phyloP scores from a whole-genome alignment of 2,329 filamentous ascomycete species.

The Fusarium camptoceras region DNA sequence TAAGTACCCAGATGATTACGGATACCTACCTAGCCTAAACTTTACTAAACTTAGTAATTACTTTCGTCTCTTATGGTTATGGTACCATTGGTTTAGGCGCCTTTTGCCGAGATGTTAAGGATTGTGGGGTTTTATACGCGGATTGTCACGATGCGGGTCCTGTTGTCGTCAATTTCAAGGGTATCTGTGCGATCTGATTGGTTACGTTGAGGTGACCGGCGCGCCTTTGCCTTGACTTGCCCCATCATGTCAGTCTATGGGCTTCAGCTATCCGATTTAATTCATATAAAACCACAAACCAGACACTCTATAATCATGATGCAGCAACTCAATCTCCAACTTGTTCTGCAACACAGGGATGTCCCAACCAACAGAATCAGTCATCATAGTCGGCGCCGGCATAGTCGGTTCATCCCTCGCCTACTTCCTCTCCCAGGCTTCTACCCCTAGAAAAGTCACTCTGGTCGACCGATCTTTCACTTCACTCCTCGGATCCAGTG shows the following conservation, averaged over 20 bases:
- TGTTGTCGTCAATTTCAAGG: background rate
- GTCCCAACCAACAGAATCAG: slow-evolving; percentile 19
- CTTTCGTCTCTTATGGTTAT: background rate
- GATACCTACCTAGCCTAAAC: no score
- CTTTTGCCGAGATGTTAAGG: background rate
- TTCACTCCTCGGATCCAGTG: slow-evolving; percentile 33
- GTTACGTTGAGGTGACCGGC: background rate
- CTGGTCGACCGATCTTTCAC: slow-evolving; percentile 37
- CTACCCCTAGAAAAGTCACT: slow-evolving; percentile 22
- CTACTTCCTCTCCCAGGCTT: slow-evolving; percentile 18
- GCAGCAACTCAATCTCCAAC: rapidly evolving
- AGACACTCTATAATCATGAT: rapidly evolving
- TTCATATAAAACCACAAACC: background rate
- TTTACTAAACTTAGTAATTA: background rate
- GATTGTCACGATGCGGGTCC: background rate
- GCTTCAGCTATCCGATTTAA: background rate
- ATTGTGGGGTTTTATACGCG: background rate
- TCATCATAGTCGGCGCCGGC: slow-evolving; percentile 36
- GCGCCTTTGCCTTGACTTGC: slow-evolving; percentile 15
- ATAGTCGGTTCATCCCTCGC: slow-evolving; percentile 37
- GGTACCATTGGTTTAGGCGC: background rate
- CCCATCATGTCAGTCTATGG: background rate
- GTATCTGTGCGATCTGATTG: background rate
- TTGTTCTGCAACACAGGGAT: background rate
- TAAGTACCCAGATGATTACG: no score